These are phyloP conservation scores for Lentithecium fluviatile DNA, from an alignment of 495 filamentous ascomycete species.

Conservation along the genomic window DNA sequence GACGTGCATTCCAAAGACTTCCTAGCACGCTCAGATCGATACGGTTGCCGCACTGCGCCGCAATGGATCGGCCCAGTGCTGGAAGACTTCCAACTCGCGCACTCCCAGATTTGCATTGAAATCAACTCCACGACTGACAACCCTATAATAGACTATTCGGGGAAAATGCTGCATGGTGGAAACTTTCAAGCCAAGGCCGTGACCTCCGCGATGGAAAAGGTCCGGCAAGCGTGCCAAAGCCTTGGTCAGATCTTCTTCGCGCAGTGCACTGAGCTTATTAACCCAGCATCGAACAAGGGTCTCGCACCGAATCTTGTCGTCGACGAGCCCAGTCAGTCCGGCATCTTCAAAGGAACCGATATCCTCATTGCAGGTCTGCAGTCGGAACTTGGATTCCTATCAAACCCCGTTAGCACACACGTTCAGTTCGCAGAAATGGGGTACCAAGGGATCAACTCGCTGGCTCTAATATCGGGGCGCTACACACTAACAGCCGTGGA, in stretches of 20 bases:
- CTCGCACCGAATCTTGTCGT: constrained; percentile 29
- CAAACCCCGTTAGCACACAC: constrained; percentile 24
- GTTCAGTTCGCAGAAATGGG: constrained; percentile 30
- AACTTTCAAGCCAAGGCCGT: constrained; percentile 35
- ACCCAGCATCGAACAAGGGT: constrained; percentile 27
- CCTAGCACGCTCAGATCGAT: constrained; percentile 43
- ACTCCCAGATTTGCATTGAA: constrained; percentile 23
- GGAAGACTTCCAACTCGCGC: constrained; percentile 32
- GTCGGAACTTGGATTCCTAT: constrained; percentile 37
- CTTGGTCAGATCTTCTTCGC: constrained; percentile 33
- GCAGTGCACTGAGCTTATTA: constrained; percentile 34
- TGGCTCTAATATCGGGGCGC: constrained; percentile 44
- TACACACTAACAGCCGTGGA: constrained; percentile 58
- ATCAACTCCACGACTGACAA: constrained; percentile 34
- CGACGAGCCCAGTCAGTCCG: constrained; percentile 30
- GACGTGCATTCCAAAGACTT: constrained; percentile 16
- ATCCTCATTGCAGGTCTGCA: constrained; percentile 22
- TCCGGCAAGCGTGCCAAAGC: constrained; percentile 6
- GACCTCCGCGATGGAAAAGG: constrained; percentile 33
- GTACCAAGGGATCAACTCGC: constrained; percentile 31
- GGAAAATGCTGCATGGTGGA: constrained; percentile 26
- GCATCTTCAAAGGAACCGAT: constrained; percentile 30
- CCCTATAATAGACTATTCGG: constrained; percentile 25
- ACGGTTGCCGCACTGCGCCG: constrained; percentile 32
- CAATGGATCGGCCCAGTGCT: constrained; percentile 37